These are phyloP conservation scores for Rhodotorula paludigena DNA, from an alignment of 768 basidiomycete genomes.

Conservation along the genomic window DNA sequence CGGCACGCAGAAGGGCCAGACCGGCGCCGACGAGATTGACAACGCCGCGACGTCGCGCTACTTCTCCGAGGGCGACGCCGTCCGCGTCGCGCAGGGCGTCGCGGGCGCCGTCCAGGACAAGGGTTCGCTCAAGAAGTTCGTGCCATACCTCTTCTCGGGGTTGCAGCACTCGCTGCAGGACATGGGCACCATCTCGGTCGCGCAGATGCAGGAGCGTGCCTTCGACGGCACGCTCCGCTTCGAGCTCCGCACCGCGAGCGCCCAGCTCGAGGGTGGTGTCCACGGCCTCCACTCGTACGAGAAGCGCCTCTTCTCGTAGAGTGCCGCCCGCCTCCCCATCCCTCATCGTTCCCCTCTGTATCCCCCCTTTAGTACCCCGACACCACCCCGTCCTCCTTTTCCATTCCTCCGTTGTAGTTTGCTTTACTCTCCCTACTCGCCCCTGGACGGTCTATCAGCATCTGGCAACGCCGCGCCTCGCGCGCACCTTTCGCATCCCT, in stretches of 20 bases:
- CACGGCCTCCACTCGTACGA: constrained; percentile 87
- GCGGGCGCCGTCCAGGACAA: constrained; percentile 96
- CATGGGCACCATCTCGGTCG: constrained; percentile 68
- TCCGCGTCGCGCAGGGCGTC: constrained; percentile 96
- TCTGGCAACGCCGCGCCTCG: too few relatives aligned
- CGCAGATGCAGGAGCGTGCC: constrained; percentile 64
- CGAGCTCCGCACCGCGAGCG: constrained; percentile 87
- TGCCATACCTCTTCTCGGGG: constrained; percentile 55
- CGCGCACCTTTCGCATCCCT: too few relatives aligned
- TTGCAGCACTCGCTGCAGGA: constrained; percentile 90
- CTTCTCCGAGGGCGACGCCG: constrained; percentile 83
- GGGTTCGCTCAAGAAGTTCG: constrained; percentile 84
- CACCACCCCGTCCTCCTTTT: too few relatives aligned
- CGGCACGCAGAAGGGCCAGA: constrained; percentile 54
- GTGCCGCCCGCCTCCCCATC: neutral
- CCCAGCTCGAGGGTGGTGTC: constrained; percentile 92
- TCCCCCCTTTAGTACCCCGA: too few relatives aligned
- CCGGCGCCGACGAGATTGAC: constrained; percentile 42
- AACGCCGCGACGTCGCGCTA: constrained; percentile 95
- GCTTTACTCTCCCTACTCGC: too few relatives aligned
- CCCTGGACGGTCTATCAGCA: too few relatives aligned
- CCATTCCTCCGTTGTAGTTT: too few relatives aligned
- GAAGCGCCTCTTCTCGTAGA: constrained; percentile 49
- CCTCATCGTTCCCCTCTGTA: too few relatives aligned
- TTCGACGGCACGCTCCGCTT: constrained; percentile 67